These are phyloP conservation scores for Phytophthora niederhauseri DNA, from an alignment of 352 stramenopile genomes.

Conservation along the genomic window DNA sequence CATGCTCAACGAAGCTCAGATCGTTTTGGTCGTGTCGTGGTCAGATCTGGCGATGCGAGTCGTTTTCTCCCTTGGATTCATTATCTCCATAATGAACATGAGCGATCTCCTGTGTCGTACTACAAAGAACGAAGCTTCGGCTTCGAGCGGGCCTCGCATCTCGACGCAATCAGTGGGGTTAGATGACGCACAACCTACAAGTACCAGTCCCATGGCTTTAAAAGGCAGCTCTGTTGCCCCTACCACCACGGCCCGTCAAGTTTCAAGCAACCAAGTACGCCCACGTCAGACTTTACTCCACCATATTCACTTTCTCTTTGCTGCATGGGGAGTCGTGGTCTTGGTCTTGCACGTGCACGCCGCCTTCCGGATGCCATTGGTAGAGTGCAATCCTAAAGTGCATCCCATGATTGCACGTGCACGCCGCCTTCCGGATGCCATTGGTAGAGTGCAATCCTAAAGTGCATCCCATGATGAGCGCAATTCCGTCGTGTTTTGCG, in stretches of 20 bases:
- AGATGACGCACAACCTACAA: too few species aligned
- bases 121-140: too few species aligned
- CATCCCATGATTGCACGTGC: not conserved
- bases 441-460: too few species aligned
- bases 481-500: not conserved
- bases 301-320: not conserved
- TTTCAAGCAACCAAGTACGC: not conserved
- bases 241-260: too few species aligned
- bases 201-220: too few species aligned
- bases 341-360: not conserved
- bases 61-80: slow-evolving; percentile 27
- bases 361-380: not conserved
- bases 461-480: not conserved
- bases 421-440: not conserved
- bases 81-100: slow-evolving; percentile 21
- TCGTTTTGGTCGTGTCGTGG: slow-evolving; percentile 37
- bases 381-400: too few species aligned
- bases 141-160: too few species aligned
- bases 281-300: not conserved
- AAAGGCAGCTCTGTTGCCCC: too few species aligned
- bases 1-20: slow-evolving; percentile 35
- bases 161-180: too few species aligned
- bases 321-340: not conserved
- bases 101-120: slow-evolving; percentile 18
- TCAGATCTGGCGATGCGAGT: slow-evolving; percentile 25